Conservation (phyloP, 305 asterid genomes). For the Lippia alba region DNA sequence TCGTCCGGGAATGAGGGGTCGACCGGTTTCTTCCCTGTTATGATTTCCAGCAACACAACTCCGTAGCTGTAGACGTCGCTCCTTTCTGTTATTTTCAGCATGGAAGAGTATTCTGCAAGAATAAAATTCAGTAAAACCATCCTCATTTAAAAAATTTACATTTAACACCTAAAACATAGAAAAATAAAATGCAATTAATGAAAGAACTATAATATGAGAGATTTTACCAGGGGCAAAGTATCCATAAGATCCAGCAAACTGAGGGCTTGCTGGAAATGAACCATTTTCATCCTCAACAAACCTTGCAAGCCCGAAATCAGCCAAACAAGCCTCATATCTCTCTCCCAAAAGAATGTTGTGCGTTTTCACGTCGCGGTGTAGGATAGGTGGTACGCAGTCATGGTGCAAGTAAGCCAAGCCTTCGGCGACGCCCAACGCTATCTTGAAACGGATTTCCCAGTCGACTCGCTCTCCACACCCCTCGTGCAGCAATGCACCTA, state of each 20-base stretch:
- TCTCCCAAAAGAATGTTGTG: slow-evolving; percentile 60
- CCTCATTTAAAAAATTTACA: not conserved
- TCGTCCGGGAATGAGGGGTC: slow-evolving; percentile 64
- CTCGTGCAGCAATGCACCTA: slow-evolving; percentile 65
- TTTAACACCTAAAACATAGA: too few species aligned
- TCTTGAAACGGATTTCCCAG: slow-evolving; percentile 79
- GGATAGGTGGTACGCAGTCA: slow-evolving; percentile 64
- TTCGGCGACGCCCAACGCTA: slow-evolving; percentile 78
- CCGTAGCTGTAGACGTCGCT: slow-evolving; percentile 68
- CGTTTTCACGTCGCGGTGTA: slow-evolving; percentile 63
- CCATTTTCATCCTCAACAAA: slow-evolving; percentile 51
- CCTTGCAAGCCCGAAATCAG: slow-evolving; percentile 71
- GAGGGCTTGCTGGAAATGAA: slow-evolving; percentile 52
- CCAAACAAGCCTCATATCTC: slow-evolving; percentile 57
- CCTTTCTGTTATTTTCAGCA: slow-evolving; percentile 62
- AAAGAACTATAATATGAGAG: not conserved
- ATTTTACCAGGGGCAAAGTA: slow-evolving; percentile 69
- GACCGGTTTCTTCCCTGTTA: slow-evolving; percentile 63
- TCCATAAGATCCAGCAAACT: slow-evolving; percentile 74
- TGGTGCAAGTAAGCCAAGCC: slow-evolving; percentile 74
- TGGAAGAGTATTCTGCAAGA: slow-evolving; percentile 56
- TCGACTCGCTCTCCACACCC: slow-evolving; percentile 51
- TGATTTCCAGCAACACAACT: slow-evolving; percentile 59
- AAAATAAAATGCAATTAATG: not conserved
- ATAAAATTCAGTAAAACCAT: not conserved